Conservation (phyloP, 225 moss, liverwort and hornwort genomes). For the Polytrichum formosum region DNA sequence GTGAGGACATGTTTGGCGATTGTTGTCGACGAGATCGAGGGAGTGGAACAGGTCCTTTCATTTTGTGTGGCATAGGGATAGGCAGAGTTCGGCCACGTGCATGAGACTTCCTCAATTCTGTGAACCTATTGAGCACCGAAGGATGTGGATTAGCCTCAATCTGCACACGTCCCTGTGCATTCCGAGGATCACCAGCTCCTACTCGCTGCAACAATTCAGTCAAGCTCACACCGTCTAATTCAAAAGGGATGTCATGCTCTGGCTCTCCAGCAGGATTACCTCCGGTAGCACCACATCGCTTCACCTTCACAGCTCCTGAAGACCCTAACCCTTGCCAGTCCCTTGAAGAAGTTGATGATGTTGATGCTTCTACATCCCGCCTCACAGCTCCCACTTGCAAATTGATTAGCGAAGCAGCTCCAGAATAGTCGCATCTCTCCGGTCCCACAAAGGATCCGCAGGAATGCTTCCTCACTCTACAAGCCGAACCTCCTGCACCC, state of each 20-base stretch:
- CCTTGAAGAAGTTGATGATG: constrained; percentile 8
- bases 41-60: constrained; percentile 51
- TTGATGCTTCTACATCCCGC: constrained; percentile 13
- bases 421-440: constrained; percentile 11
- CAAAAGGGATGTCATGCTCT: background rate
- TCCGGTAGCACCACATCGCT: background rate
- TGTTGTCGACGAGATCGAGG: constrained; percentile 48
- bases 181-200: constrained; percentile 36
- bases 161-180: constrained; percentile 33
- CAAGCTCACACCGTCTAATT: constrained; percentile 34
- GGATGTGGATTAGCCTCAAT: constrained; percentile 58
- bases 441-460: no score
- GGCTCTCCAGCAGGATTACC: no score
- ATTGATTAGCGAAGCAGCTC: background rate
- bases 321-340: constrained; percentile 4
- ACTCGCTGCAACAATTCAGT: constrained; percentile 42
- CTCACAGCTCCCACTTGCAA: constrained; percentile 13
- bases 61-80: constrained; percentile 69
- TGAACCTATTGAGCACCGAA: constrained; percentile 31
- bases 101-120: constrained; percentile 23
- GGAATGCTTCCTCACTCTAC: no score
- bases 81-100: constrained; percentile 52
- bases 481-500: no score
- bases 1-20: constrained; percentile 11
- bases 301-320: constrained; percentile 23